phyloP scores from a whole-genome alignment of 78 protist genomes.

The Dictyostelium discoideum region DNA sequence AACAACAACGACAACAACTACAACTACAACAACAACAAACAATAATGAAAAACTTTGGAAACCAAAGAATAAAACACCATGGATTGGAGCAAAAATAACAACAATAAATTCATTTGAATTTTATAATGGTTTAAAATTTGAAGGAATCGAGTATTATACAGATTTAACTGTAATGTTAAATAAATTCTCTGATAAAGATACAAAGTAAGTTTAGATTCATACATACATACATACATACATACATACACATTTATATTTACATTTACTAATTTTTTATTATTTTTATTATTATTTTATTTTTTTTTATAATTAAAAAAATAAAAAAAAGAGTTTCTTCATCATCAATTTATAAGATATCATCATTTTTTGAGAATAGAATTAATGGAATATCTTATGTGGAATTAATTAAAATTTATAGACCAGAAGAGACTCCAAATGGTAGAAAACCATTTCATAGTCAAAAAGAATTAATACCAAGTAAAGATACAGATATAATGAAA shows the following conservation, averaged over 20 bases:
- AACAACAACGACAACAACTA: background rate
- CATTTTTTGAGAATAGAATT: background rate
- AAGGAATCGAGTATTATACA: constrained; percentile 36
- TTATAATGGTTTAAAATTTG: constrained; percentile 42
- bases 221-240: background rate
- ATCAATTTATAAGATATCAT: constrained; percentile 12
- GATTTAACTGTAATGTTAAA: constrained; percentile 33
- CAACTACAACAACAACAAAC: background rate
- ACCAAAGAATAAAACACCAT: background rate
- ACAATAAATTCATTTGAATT: background rate
- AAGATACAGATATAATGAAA: background rate
- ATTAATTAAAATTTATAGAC: background rate
- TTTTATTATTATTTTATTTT: background rate
- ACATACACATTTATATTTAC: too few relatives aligned
- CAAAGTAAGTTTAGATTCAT: background rate
- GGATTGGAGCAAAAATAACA: background rate
- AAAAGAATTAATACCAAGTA: constrained; percentile 4
- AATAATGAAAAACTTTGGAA: background rate
- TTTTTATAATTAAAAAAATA: background rate
- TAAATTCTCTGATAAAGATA: background rate
- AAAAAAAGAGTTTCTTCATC: background rate
- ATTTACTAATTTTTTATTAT: background rate
- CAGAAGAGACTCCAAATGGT: constrained; percentile 10
- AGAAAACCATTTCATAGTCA: constrained; percentile 11
- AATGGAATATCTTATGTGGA: background rate